Conservation (phyloP, 495 filamentous ascomycete species). For the Xanthoparmelia taractica region DNA sequence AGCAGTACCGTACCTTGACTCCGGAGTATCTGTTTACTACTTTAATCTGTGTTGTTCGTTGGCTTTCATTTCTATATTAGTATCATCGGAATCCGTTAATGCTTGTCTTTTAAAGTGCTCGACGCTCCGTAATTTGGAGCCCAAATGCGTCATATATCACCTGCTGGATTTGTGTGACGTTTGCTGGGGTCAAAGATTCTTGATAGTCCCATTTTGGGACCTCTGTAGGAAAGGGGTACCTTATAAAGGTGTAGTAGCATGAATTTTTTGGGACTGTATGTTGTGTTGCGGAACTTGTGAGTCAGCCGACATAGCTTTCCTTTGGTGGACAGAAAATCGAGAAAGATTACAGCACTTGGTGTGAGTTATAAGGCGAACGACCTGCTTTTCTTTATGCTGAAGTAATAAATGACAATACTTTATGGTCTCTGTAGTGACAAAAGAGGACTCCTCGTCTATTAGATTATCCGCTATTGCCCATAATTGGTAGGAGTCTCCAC, state of each 20-base stretch:
- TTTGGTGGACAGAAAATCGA: not conserved
- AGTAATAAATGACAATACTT: not conserved
- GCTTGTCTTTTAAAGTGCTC: conserved; percentile 4
- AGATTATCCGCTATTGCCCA: conserved; percentile 1
- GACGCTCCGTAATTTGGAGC: not conserved
- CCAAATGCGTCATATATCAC: not conserved
- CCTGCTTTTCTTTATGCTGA: conserved; percentile 7
- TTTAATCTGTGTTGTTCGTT: conserved; percentile 1
- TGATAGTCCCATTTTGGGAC: not conserved
- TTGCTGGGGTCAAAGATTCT: conserved; percentile 4
- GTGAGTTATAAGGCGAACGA: not conserved
- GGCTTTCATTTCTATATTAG: not conserved
- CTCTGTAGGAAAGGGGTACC: conserved; percentile 1
- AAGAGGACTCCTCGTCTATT: not conserved
- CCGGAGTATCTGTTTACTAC: not conserved
- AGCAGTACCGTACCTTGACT: not conserved
- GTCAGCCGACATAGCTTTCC: not conserved
- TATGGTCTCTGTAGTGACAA: not conserved
- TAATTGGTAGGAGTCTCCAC: not conserved
- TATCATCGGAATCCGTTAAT: not conserved
- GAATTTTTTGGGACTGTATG: not conserved
- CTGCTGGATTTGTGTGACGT: conserved; percentile 2
- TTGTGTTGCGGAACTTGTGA: conserved; percentile 5
- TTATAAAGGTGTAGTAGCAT: conserved; percentile 2
- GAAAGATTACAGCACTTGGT: conserved; percentile 6